Conservation (phyloP, 2,329 filamentous ascomycete species). For the Stenocarpella maydis region DNA sequence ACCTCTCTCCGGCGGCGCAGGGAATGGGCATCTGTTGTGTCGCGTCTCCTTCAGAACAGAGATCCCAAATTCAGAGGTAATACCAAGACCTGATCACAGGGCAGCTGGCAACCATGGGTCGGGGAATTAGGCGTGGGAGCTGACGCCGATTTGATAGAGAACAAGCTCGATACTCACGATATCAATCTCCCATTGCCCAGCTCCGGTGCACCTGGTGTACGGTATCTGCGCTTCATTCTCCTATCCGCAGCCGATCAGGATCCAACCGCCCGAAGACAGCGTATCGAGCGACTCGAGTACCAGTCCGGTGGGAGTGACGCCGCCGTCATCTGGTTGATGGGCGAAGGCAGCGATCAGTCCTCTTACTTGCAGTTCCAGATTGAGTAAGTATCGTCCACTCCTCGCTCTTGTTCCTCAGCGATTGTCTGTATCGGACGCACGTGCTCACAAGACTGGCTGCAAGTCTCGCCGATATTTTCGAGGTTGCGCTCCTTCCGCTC, state of each 20-base stretch:
- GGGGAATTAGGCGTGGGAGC: slow-evolving; percentile 19
- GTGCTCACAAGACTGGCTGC: neutral
- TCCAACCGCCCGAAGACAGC: slow-evolving; percentile 39
- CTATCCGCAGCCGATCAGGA: slow-evolving; percentile 50
- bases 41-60: slow-evolving; percentile 40
- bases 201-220: slow-evolving; percentile 26
- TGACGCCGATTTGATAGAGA: slow-evolving; percentile 45
- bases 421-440: neutral
- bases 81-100: neutral
- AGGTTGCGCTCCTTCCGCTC: slow-evolving; percentile 54
- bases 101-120: too few relatives aligned
- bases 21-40: slow-evolving; percentile 46
- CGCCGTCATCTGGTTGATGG: slow-evolving; percentile 56
- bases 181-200: slow-evolving; percentile 50
- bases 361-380: slow-evolving; percentile 54
- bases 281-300: slow-evolving; percentile 51
- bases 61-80: slow-evolving; percentile 40
- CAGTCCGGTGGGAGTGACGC: slow-evolving; percentile 50
- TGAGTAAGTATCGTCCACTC: slow-evolving; percentile 44
- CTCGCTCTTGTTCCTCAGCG: neutral
- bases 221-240: slow-evolving; percentile 50
- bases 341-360: slow-evolving; percentile 43
- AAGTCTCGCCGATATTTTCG: slow-evolving; percentile 46
- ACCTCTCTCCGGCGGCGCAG: slow-evolving; percentile 48
- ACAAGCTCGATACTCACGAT: slow-evolving; percentile 53